These are phyloP conservation scores for Penicillium crustosum DNA, from an alignment of 2,329 filamentous ascomycete species.

Conservation along the genomic window DNA sequence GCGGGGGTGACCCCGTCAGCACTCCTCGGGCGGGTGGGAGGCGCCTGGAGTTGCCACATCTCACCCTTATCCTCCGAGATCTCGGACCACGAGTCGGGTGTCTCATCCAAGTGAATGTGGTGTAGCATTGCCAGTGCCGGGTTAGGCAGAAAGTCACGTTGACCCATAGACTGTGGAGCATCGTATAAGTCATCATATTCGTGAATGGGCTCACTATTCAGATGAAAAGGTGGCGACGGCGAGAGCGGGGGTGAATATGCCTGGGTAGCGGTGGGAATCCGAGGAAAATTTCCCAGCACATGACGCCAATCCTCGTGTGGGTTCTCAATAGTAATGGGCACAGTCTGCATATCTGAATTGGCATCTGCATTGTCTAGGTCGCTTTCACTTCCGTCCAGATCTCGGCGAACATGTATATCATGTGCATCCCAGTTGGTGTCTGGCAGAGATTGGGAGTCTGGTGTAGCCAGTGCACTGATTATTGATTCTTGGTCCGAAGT, in stretches of 20 bases:
- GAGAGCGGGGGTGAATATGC: conserved; percentile 20
- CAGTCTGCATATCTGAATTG: conserved; percentile 29
- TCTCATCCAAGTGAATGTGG: conserved; percentile 61
- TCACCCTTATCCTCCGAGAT: conserved; percentile 56
- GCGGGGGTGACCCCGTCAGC: conserved; percentile 50
- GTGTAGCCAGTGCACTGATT: conserved; percentile 81
- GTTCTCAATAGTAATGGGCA: conserved; percentile 42
- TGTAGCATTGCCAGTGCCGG: conserved; percentile 79
- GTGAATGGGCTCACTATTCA: conserved; percentile 21
- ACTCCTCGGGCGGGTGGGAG: conserved; percentile 49
- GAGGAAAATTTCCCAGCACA: conserved; percentile 43
- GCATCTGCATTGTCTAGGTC: conserved; percentile 27
- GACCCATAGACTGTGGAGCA: conserved; percentile 34
- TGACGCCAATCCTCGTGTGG: conserved; percentile 60
- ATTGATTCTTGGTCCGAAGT: conserved; percentile 83
- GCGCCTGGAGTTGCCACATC: conserved; percentile 61
- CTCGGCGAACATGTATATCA: conserved; percentile 36
- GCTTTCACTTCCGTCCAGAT: conserved; percentile 32
- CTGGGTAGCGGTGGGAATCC: conserved; percentile 34
- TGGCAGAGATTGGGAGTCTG: conserved; percentile 61
- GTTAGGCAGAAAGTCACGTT: conserved; percentile 71
- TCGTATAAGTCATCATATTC: conserved; percentile 22
- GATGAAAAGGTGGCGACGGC: conserved; percentile 10
- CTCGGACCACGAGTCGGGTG: conserved; percentile 41
- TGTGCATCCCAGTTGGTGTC: conserved; percentile 61